phyloP scores from a whole-genome alignment of 306 rosid genomes.

The Fragaria ananassa region DNA sequence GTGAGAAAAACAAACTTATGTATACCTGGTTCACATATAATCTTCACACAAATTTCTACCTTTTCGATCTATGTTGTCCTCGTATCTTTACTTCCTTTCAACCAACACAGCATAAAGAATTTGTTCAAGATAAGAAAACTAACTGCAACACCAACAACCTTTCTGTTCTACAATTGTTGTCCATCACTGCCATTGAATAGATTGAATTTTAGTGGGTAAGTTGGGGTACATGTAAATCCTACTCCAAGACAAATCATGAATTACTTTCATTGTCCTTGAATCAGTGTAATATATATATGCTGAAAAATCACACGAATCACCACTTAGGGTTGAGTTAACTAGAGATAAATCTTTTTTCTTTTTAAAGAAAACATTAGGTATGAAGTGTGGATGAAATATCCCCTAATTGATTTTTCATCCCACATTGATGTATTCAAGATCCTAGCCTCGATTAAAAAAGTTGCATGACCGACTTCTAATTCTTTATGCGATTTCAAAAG shows the following conservation, averaged over 20 bases:
- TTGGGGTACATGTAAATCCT: neutral
- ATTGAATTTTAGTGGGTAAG: neutral
- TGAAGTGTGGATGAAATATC: too few species aligned
- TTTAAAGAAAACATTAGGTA: too few species aligned
- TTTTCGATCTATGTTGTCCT: neutral
- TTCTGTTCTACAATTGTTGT: neutral
- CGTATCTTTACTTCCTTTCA: neutral
- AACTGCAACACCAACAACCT: neutral
- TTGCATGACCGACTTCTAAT: too few species aligned
- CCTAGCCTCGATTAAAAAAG: too few species aligned
- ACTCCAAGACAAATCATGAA: neutral
- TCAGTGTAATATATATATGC: neutral
- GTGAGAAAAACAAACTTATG: neutral
- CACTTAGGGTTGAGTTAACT: neutral
- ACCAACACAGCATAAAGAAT: neutral
- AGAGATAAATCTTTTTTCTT: too few species aligned
- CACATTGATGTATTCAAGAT: too few species aligned
- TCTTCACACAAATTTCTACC: neutral
- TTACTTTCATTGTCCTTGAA: neutral
- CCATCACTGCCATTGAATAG: neutral
- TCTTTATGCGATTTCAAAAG: too few species aligned
- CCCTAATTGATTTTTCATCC: too few species aligned
- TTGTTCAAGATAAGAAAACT: neutral
- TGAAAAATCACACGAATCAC: neutral
- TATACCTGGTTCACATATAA: neutral